Evolutionary conservation across 163 green algal species (phyloP).

Genomic region (Scenedesmus sp.): DNA sequence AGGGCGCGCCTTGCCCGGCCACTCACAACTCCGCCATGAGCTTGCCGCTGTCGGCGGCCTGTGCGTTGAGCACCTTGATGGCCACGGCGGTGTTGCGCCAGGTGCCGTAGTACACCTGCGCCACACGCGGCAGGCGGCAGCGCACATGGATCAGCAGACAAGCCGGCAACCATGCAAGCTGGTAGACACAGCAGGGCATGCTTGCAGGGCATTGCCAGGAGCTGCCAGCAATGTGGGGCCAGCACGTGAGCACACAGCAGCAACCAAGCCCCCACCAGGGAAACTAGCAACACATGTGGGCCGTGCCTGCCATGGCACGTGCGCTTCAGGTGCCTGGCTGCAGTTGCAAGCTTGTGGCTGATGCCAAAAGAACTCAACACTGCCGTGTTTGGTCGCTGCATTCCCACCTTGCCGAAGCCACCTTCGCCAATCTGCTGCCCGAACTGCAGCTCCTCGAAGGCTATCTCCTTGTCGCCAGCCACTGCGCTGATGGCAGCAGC

Average conservation of each 20-base stretch:
- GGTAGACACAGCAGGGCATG: too few species aligned
- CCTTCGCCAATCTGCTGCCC: conserved; percentile 71
- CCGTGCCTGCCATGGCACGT: not conserved
- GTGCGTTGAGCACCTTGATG: conserved; percentile 60
- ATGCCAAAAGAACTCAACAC: not conserved
- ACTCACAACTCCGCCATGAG: conserved; percentile 47
- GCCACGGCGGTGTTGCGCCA: conserved; percentile 55
- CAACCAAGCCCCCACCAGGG: not conserved
- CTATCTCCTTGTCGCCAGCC: conserved; percentile 50
- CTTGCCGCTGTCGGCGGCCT: conserved; percentile 49
- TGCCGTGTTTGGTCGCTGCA: not conserved
- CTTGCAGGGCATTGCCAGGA: not conserved
- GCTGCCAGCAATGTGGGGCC: not conserved
- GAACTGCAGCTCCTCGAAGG: conserved; percentile 49
- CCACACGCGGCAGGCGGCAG: not conserved
- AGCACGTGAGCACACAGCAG: not conserved
- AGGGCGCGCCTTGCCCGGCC: too few species aligned
- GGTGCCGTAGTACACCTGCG: conserved; percentile 60
- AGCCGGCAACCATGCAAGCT: not conserved
- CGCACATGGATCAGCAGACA: not conserved
- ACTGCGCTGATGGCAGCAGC: conserved; percentile 43
- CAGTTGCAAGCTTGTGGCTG: not conserved
- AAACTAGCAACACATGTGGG: not conserved
- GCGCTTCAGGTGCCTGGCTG: too few species aligned
- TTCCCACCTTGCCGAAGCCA: conserved; percentile 71